Conservation (phyloP, 1,284 basidiomycete genomes). For the Apiotrichum sp. region DNA sequence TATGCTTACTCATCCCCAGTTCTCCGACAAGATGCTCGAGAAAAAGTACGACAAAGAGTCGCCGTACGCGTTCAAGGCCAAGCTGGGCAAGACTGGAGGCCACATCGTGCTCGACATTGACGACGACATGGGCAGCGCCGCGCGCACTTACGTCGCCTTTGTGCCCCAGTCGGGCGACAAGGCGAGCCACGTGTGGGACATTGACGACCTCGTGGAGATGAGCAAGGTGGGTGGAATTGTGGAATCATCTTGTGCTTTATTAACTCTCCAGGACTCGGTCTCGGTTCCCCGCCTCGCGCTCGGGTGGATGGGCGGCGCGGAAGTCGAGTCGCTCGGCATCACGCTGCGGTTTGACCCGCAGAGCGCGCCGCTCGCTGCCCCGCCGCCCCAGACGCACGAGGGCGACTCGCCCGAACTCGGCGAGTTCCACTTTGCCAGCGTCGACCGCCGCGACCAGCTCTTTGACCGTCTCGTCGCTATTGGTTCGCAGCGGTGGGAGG, state of each 20-base stretch:
- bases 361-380: neutral
- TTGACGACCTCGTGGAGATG: constrained; percentile 8
- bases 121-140: neutral
- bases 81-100: neutral
- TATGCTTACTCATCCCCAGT: neutral
- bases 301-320: constrained; percentile 46
- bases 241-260: constrained; percentile 2
- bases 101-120: neutral
- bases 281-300: constrained; percentile 46
- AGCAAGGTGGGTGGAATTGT: neutral
- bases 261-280: constrained; percentile 17
- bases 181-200: neutral
- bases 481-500: constrained; percentile 47
- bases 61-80: constrained; percentile 3
- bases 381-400: neutral
- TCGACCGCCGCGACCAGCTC: constrained; percentile 46
- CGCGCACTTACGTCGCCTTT: too few relatives aligned
- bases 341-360: constrained; percentile 16
- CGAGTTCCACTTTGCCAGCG: constrained; percentile 39
- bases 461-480: constrained; percentile 47
- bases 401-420: neutral
- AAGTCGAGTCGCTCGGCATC: constrained; percentile 45
- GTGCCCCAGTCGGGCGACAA: too few relatives aligned
- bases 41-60: constrained; percentile 3
- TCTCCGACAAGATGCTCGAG: neutral